phyloP scores from a whole-genome alignment of 768 basidiomycete species.

The Russula sp. region DNA sequence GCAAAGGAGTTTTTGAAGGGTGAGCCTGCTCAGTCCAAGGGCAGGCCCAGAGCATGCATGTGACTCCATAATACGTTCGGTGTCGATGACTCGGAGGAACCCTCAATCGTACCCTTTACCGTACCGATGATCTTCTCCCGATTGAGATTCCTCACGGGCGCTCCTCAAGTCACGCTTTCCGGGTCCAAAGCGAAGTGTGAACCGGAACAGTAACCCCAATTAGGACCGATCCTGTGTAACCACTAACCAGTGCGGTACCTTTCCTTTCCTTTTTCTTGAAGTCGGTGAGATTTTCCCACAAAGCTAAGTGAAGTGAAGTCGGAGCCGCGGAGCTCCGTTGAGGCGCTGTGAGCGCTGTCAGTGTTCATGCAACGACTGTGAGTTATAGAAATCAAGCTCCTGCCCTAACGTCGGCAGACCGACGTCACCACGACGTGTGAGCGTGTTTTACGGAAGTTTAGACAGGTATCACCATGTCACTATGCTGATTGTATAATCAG shows the following conservation, averaged over 20 bases:
- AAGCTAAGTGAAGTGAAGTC: constrained; percentile 11
- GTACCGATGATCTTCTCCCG: neutral
- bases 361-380: neutral
- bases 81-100: too few species aligned
- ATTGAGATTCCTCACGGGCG: neutral
- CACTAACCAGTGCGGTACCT: neutral
- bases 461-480: neutral
- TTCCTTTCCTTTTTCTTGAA: neutral
- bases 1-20: neutral
- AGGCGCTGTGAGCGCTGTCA: neutral
- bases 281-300: constrained; percentile 3
- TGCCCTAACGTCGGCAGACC: neutral
- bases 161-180: neutral
- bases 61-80: too few species aligned
- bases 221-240: neutral
- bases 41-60: too few species aligned
- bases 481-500: neutral
- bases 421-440: too few species aligned
- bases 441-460: neutral
- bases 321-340: neutral
- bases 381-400: neutral
- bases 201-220: neutral
- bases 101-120: too few species aligned
- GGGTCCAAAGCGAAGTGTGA: too few species aligned
- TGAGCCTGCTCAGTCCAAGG: neutral